These are phyloP conservation scores for Triticum monococcum DNA, from an alignment of 176 grass and related monocot species.

Conservation along the genomic window DNA sequence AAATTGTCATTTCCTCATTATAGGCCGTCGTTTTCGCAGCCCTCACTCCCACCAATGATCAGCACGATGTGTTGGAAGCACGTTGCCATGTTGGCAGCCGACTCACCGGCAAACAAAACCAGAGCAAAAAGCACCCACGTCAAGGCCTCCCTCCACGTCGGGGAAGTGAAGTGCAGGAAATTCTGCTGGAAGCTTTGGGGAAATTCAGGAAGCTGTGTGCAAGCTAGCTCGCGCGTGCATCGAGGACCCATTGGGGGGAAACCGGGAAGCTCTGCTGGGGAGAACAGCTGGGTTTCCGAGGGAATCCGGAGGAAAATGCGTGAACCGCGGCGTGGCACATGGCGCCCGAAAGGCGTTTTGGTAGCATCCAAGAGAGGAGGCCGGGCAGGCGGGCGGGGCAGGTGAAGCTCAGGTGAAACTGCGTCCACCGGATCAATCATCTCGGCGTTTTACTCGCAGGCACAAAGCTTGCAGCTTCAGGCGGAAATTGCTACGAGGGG, in stretches of 20 bases:
- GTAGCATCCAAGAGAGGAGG: not conserved
- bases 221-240: too few species aligned
- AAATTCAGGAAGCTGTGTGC: too few species aligned
- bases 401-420: not conserved
- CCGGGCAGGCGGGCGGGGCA: not conserved
- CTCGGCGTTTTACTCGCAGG: constrained; percentile 21
- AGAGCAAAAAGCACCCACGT: not conserved
- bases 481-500: not conserved
- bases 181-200: too few species aligned
- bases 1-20: too few species aligned
- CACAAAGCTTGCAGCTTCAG: not conserved
- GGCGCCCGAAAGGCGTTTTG: not conserved
- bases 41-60: not conserved
- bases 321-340: not conserved
- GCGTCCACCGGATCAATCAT: not conserved
- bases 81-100: not conserved
- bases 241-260: not conserved
- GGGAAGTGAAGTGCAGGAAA: too few species aligned
- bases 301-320: not conserved
- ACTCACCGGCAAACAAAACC: not conserved
- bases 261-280: not conserved
- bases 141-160: too few species aligned
- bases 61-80: not conserved
- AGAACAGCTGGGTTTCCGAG: not conserved
- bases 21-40: not conserved